A percentile compares a stretch with the other conserved stretches of the same genome.
Conservation (phyloP, 441 rosid genomes). For the Bocquillonia castaneifolia region DNA sequence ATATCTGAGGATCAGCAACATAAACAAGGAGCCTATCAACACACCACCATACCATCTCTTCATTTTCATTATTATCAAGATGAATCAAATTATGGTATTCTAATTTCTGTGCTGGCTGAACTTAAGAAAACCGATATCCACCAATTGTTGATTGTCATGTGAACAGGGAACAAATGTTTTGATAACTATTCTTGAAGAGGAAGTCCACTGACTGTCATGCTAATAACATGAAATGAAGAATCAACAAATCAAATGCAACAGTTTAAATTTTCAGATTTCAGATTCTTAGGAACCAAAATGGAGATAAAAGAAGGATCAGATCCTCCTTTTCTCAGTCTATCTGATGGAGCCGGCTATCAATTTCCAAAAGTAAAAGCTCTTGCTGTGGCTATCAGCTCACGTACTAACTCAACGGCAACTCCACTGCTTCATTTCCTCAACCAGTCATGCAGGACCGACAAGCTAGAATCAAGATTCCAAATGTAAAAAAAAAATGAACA, state of each 20-base stretch:
- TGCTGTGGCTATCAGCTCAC: constrained; percentile 15
- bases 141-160: constrained; percentile 9
- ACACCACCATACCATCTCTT: constrained; percentile 80
- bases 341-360: constrained; percentile 13
- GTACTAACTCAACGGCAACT: constrained; percentile 11
- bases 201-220: constrained; percentile 15
- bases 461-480: constrained; percentile 17
- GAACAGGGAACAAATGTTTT: constrained; percentile 12
- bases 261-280: constrained; percentile 5
- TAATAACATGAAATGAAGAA: constrained; percentile 12
- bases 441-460: constrained; percentile 7
- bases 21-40: constrained; percentile 61
- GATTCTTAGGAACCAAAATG: background rate
- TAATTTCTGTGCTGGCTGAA: constrained; percentile 19
- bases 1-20: constrained; percentile 66
- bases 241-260: background rate
- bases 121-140: constrained; percentile 11
- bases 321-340: constrained; percentile 20
- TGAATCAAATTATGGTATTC: constrained; percentile 16
- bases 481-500: too few relatives aligned
- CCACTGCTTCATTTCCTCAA: constrained; percentile 10
- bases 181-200: constrained; percentile 1
- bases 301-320: constrained; percentile 21
- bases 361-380: constrained; percentile 12
- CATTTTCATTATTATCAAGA: constrained; percentile 45